Conservation (phyloP, 345 rosid species). For the Arabidopsis arenosa region DNA sequence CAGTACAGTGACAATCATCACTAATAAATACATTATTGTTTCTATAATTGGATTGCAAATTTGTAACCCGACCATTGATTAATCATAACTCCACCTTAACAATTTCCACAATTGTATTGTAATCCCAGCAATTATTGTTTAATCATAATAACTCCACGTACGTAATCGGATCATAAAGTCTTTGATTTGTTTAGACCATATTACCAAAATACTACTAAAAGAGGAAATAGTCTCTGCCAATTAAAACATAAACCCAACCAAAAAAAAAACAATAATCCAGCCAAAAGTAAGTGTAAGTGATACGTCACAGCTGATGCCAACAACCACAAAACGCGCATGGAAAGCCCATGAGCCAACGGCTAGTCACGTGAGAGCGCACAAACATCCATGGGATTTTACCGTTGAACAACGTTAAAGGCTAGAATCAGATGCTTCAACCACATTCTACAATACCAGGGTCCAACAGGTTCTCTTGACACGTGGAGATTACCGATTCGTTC, state of each 20-base stretch:
- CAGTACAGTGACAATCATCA: background rate
- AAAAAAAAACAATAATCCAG: background rate
- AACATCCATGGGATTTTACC: constrained; percentile 35
- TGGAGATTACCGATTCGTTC: background rate
- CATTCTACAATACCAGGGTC: background rate
- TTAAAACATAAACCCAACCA: background rate
- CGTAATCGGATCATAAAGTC: background rate
- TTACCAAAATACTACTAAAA: background rate
- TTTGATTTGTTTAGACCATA: background rate
- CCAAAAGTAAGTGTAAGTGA: constrained; percentile 3
- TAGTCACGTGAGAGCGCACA: constrained; percentile 43
- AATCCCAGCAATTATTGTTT: constrained; percentile 1
- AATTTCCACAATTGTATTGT: background rate
- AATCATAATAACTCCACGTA: background rate
- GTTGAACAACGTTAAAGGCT: constrained; percentile 37
- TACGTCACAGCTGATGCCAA: constrained; percentile 22
- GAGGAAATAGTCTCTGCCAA: constrained; percentile 18
- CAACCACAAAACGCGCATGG: constrained; percentile 25
- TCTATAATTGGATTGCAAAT: background rate
- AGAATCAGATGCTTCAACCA: constrained; percentile 36
- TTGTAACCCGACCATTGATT: background rate
- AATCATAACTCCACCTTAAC: background rate
- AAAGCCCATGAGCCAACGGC: constrained; percentile 41
- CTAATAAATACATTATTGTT: background rate
- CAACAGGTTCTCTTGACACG: constrained; percentile 15